Conservation (phyloP, 2,329 filamentous ascomycete genomes). For the Cladosporium colombiae region DNA sequence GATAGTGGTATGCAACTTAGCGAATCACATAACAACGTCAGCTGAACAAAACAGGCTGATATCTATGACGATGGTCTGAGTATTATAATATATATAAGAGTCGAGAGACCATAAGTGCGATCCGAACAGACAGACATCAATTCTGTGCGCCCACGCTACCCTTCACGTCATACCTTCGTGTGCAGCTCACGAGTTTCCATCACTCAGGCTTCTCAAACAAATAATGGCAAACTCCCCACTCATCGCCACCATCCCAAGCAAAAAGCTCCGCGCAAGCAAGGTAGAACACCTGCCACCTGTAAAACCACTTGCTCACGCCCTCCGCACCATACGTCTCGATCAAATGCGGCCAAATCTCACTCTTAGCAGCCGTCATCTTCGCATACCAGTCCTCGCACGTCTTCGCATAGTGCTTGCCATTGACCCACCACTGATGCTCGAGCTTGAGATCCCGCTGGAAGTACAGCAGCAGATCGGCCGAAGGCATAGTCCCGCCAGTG, state of each 20-base stretch:
- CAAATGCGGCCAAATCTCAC: constrained; percentile 64
- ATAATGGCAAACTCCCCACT: constrained; percentile 68
- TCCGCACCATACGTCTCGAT: constrained; percentile 65
- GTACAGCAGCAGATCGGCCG: constrained; percentile 64
- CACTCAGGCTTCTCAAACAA: constrained; percentile 60
- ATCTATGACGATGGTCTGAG: neutral
- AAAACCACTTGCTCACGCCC: constrained; percentile 63
- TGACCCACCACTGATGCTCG: constrained; percentile 70
- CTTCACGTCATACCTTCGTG: neutral
- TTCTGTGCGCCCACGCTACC: neutral
- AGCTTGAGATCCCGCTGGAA: constrained; percentile 65
- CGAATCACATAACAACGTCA: too few relatives aligned
- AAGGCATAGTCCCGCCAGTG: constrained; percentile 72
- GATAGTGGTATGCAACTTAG: neutral
- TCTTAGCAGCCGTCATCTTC: constrained; percentile 61
- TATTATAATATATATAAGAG: neutral
- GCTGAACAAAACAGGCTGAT: neutral
- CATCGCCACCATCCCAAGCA: constrained; percentile 64
- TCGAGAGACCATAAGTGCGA: neutral
- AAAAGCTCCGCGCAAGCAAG: constrained; percentile 72
- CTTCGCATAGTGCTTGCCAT: constrained; percentile 66
- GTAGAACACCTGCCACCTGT: constrained; percentile 72
- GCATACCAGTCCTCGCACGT: constrained; percentile 70
- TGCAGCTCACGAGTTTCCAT: neutral
- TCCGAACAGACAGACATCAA: neutral